Conservation (phyloP, 2,329 filamentous ascomycete species). For the Aspergillus tubingensis region DNA sequence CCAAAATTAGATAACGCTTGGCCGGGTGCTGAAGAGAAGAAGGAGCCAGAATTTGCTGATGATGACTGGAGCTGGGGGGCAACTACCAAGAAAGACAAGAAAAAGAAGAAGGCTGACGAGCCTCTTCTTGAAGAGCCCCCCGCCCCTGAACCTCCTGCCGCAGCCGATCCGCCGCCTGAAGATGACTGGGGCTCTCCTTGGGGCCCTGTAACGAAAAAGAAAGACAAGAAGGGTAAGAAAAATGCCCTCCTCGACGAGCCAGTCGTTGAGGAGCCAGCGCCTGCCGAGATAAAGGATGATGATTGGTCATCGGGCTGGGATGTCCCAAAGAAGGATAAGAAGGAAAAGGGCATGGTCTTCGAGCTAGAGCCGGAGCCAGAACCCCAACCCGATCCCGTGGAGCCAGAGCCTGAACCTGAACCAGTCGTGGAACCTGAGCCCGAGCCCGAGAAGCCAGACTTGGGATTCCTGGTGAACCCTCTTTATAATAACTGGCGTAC, state of each 20-base stretch:
- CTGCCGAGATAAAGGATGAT: constrained; percentile 26
- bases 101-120: constrained; percentile 25
- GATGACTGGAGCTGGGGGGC: constrained; percentile 35
- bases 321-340: constrained; percentile 32
- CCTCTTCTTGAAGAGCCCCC: constrained; percentile 27
- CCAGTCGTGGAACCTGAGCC: constrained; percentile 23
- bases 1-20: constrained; percentile 18
- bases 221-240: constrained; percentile 39
- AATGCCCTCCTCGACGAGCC: constrained; percentile 28
- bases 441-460: neutral
- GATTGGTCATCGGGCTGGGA: constrained; percentile 33
- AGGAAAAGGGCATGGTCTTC: constrained; percentile 27
- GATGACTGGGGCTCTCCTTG: constrained; percentile 29
- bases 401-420: constrained; percentile 26
- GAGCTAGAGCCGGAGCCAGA: constrained; percentile 34
- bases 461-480: too few species aligned
- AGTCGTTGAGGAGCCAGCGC: constrained; percentile 17
- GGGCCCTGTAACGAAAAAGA: too few species aligned
- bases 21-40: neutral
- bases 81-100: constrained; percentile 37
- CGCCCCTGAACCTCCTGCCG: constrained; percentile 32
- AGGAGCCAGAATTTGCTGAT: constrained; percentile 19
- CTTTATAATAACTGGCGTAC: neutral
- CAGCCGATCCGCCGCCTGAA: constrained; percentile 34
- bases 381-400: constrained; percentile 22